Evolutionary conservation across 352 stramenopile species (phyloP).

Genomic region (Globisporangium spinosum): DNA sequence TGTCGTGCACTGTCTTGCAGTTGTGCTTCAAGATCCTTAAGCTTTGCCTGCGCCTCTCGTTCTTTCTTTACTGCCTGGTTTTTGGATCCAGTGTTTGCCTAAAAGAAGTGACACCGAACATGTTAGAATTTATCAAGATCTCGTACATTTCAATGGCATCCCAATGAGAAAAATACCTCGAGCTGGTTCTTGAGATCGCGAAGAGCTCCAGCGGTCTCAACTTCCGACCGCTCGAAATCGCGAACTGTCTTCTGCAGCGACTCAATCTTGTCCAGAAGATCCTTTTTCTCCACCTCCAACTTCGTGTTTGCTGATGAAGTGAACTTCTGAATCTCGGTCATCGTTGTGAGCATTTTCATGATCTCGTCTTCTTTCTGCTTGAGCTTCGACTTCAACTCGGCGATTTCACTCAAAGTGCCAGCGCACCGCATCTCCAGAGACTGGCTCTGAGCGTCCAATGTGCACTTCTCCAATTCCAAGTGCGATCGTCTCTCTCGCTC

Average conservation of each 20-base stretch:
- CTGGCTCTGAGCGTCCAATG: constrained; percentile 50
- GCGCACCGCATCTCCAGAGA: constrained; percentile 46
- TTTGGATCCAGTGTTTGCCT: constrained; percentile 28
- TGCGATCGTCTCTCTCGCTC: constrained; percentile 51
- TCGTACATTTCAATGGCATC: not conserved
- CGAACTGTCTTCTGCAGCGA: constrained; percentile 43
- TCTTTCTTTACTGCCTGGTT: constrained; percentile 35
- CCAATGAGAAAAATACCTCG: constrained; percentile 26
- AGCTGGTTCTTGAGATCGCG: constrained; percentile 50
- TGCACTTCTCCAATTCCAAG: constrained; percentile 63
- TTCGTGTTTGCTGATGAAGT: constrained; percentile 59
- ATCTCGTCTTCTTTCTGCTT: constrained; percentile 69
- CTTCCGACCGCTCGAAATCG: constrained; percentile 50
- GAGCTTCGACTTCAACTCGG: constrained; percentile 55
- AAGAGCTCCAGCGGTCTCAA: constrained; percentile 35
- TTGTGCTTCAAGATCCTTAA: constrained; percentile 47
- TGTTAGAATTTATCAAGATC: constrained; percentile 1
- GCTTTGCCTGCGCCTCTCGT: constrained; percentile 25
- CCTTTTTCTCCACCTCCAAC: constrained; percentile 64
- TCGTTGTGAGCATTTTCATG: constrained; percentile 54
- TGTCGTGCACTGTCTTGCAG: constrained; percentile 56
- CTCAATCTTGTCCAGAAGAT: constrained; percentile 59
- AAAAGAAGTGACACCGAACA: not conserved
- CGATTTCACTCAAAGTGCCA: constrained; percentile 30
- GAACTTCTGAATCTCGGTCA: constrained; percentile 79